phyloP scores from a whole-genome alignment of 2,329 filamentous ascomycete species.

The Stagonosporopsis rhizophila region DNA sequence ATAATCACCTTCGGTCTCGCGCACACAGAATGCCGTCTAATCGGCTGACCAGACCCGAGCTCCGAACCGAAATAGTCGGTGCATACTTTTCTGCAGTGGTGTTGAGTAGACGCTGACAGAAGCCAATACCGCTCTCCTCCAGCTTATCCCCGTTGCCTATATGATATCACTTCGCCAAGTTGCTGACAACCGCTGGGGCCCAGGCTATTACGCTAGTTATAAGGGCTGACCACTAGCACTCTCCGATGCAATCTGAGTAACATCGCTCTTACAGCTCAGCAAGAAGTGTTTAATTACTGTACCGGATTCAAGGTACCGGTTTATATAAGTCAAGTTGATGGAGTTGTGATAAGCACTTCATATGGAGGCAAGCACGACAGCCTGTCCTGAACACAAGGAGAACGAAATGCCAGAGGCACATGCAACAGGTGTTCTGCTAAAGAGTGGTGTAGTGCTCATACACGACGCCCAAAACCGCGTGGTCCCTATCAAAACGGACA shows the following conservation, averaged over 20 bases:
- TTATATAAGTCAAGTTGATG: neutral
- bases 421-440: constrained; percentile 37
- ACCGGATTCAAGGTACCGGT: neutral
- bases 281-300: neutral
- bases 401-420: neutral
- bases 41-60: neutral
- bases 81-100: neutral
- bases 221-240: neutral
- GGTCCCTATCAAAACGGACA: constrained; percentile 37
- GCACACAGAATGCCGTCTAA: neutral
- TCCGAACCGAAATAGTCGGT: neutral
- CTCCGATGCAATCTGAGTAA: neutral
- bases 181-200: neutral
- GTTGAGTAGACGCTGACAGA: neutral
- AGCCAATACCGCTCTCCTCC: neutral
- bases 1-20: neutral
- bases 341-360: neutral
- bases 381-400: neutral
- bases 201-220: neutral
- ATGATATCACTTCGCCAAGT: neutral
- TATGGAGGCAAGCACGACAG: neutral
- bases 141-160: neutral
- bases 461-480: constrained; percentile 47
- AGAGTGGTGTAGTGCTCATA: constrained; percentile 47
- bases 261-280: neutral